Conservation (phyloP, 345 rosid species). For the Odontarrhena argentea region DNA sequence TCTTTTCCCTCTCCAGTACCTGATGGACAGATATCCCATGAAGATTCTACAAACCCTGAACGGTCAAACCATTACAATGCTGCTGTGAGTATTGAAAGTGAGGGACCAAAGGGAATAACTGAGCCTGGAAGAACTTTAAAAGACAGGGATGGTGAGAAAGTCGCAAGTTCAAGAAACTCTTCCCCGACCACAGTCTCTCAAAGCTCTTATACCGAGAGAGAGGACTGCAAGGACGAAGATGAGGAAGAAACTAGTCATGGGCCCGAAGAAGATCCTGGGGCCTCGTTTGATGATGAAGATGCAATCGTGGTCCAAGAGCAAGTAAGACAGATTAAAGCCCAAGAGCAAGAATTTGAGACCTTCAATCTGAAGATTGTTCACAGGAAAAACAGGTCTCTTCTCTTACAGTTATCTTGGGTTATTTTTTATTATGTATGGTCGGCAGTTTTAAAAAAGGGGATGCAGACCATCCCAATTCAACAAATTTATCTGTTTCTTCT, state of each 20-base stretch:
- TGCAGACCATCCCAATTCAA: not conserved
- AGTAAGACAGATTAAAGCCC: constrained; percentile 89
- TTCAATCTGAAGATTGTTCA: constrained; percentile 92
- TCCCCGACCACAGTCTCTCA: constrained; percentile 33
- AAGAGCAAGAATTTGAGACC: constrained; percentile 96
- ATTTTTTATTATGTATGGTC: not conserved
- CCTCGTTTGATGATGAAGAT: constrained; percentile 86
- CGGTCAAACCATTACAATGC: constrained; percentile 62
- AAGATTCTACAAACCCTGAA: constrained; percentile 56
- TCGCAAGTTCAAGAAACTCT: constrained; percentile 30
- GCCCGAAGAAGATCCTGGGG: constrained; percentile 71
- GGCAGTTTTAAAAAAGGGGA: not conserved
- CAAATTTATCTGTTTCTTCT: constrained; percentile 7
- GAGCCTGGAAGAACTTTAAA: constrained; percentile 26
- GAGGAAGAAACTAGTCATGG: constrained; percentile 52
- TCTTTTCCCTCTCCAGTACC: constrained; percentile 71
- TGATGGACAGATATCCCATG: constrained; percentile 53
- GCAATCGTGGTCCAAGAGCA: constrained; percentile 91
- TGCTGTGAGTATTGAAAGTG: constrained; percentile 48
- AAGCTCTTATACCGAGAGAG: constrained; percentile 40
- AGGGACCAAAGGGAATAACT: constrained; percentile 37
- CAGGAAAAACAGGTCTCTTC: constrained; percentile 81
- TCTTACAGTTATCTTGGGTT: constrained; percentile 17
- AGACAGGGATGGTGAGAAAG: constrained; percentile 25
- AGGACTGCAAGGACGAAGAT: constrained; percentile 61